Percentiles rank a stretch among this genome's conserved stretches.
Evolutionary conservation across 306 rosid species (phyloP).

Genomic region (Trichosanthes truncata): DNA sequence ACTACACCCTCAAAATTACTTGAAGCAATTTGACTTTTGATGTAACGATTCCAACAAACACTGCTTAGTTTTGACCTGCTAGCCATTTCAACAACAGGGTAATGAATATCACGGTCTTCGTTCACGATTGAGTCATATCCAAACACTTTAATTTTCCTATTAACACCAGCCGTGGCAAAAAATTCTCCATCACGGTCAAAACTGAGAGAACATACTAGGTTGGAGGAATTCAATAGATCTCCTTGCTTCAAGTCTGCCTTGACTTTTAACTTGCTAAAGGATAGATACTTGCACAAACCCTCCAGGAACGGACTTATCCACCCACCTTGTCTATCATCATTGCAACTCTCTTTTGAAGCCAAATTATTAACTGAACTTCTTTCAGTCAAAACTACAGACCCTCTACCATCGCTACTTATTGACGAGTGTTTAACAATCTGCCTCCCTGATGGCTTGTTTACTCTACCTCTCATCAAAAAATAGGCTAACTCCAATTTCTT

Average conservation of each 20-base stretch:
- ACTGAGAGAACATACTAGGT: conserved; percentile 78
- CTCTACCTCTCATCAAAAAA: conserved; percentile 68
- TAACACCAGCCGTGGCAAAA: conserved; percentile 93
- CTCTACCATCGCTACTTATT: conserved; percentile 56
- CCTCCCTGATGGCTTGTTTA: conserved; percentile 35
- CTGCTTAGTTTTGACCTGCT: conserved; percentile 85
- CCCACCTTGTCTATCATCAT: conserved; percentile 51
- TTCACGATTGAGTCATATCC: conserved; percentile 67
- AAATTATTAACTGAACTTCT: conserved; percentile 59
- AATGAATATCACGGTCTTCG: conserved; percentile 87
- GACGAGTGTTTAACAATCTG: conserved; percentile 42
- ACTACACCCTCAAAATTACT: conserved; percentile 97
- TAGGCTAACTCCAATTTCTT: conserved; percentile 87
- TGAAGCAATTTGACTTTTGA: conserved; percentile 96
- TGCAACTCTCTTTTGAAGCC: conserved; percentile 41
- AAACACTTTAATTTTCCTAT: conserved; percentile 85
- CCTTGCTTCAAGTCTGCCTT: conserved; percentile 98
- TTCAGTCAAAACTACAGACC: conserved; percentile 47
- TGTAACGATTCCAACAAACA: conserved; percentile 90
- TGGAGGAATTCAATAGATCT: conserved; percentile 91
- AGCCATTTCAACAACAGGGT: conserved; percentile 93
- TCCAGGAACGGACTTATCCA: conserved; percentile 96
- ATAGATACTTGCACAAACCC: conserved; percentile 91
- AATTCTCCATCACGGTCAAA: conserved; percentile 94
- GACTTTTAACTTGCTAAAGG: conserved; percentile 69